Evolutionary conservation across 257 asterid species (phyloP), one percentile per base, ranked within the genome.

Genomic region (Solanum clarkiae): DNA sequence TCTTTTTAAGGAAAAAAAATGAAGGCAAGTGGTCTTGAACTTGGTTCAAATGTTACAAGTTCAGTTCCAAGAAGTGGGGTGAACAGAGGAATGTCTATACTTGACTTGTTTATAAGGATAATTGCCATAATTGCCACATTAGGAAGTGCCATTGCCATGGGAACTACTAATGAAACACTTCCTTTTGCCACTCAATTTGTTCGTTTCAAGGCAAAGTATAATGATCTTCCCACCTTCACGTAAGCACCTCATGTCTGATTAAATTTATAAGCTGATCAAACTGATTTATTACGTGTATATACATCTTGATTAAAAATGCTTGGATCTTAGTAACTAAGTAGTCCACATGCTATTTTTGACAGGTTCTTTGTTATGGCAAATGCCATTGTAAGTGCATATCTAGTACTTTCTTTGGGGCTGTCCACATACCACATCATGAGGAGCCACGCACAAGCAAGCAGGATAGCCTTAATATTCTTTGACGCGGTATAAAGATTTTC

Each of bases 291-390:
- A 5, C 49, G 6, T 65, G n/a, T 65, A 15, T 16, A 8, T 4
- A 49, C 15, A 49, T 17, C 7, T 42, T 49, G 40, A 36, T 4
- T 36, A 36, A 36, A 36, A 2, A 40, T 32, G 55, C 47, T 68
- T 16, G 15, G 7, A 40, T 10, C 32, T 53, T 69, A 29, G 47
- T n/a, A 51, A 15, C 17, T 24, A 68, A 24, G 15, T 54, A 53
- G 63, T 22, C 1, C 7, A 47, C 24, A 36, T 45, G 32, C 26
- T 74, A 4, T 7, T 60, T 2, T 84, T 59, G 57, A 88, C 92
- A 95, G 99, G 87, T 93, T 94, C 81, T 96, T 96, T 29, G 98
- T 96, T 18, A 96, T 85, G 75, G 94, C 97, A 53, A 96, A 94
- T 87, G 84, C 93, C 7, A 49, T 94, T 1, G 99, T 90, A 40